Conservation (phyloP, 1,284 basidiomycete species). For the Heterobasidion parviporum region DNA sequence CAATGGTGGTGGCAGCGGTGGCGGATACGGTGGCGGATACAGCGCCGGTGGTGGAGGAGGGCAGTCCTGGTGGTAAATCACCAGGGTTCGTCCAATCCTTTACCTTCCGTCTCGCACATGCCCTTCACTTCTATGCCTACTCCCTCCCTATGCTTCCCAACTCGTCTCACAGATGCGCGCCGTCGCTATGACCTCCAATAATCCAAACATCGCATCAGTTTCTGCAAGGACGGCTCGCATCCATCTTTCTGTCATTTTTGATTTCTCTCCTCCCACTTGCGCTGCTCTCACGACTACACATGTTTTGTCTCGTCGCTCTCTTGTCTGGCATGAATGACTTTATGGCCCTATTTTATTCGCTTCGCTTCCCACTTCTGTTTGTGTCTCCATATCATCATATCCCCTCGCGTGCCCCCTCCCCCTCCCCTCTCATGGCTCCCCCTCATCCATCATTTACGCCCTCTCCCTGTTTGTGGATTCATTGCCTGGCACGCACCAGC, state of each 20-base stretch:
- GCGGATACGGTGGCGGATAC: constrained; percentile 22
- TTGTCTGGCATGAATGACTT: constrained; percentile 43
- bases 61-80: constrained; percentile 32
- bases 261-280: constrained; percentile 20
- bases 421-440: constrained; percentile 18
- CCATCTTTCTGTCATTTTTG: constrained; percentile 8
- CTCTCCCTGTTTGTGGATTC: not conserved
- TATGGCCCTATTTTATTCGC: constrained; percentile 40
- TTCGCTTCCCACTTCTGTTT: constrained; percentile 22
- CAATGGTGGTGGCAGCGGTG: constrained; percentile 29
- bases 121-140: not conserved
- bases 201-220: not conserved
- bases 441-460: constrained; percentile 5
- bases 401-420: constrained; percentile 18
- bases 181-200: not conserved
- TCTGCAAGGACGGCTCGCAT: not conserved
- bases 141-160: not conserved
- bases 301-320: constrained; percentile 52
- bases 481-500: constrained; percentile 14
- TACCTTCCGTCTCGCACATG: not conserved
- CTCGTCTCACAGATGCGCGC: not conserved
- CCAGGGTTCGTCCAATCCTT: constrained; percentile 7
- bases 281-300: constrained; percentile 20
- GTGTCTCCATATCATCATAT: constrained; percentile 22
- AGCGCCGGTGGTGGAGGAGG: constrained; percentile 31